Base-by-base conservation (phyloP, 768 basidiomycete genomes). In the Boletellus sp. region DNA sequence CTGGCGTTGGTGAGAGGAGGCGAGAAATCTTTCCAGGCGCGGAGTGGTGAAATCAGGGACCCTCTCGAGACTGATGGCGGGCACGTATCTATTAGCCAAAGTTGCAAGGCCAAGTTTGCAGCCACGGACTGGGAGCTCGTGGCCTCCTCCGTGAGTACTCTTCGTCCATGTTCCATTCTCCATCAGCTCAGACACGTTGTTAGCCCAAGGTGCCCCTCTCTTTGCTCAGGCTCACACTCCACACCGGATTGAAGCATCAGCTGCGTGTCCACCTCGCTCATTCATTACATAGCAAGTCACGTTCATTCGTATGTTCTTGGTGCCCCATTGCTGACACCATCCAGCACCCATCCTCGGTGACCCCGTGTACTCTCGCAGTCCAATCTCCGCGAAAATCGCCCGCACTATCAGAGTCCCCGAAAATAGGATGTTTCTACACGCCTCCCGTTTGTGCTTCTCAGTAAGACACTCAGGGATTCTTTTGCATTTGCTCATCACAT, bases 291-390 rank as follows among this genome's bases (percentile, higher is more conserved):
- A 67, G 84, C 80, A 50, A 12, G 70, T 57, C 15, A 34, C 34
- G 37, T 45, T 17, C 24, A 17, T 11, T 35, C n/a, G 42, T 44
- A 33, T 33, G 13, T 49, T 50, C 20, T 42, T 19, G 8, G 33
- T 23, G 10, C 35, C 45, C 44, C 22, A 42, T 51, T 23, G 16
- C 35, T 59, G 48, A 68, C 39, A 8, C 36, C 43, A 34, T 41
- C 40, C 52, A 87, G 85, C 79, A 24, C 85, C 85, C 16, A 80
- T 88, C 42, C 69, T 88, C 10, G 85, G 86, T 2, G 85, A 88
- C 57, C 59, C 58, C 1, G 52, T 78, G 2, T 78, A 85, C 56
- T 76, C 81, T 34, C 66, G 59, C 5, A 75, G 43, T 50, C 56
- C 28, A 48, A 68, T 50, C 47, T 68, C 67, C 48, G 67, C 66